These are phyloP conservation scores for Tremellales sp. DNA, from an alignment of 1,284 basidiomycete genomes.

Conservation along the genomic window DNA sequence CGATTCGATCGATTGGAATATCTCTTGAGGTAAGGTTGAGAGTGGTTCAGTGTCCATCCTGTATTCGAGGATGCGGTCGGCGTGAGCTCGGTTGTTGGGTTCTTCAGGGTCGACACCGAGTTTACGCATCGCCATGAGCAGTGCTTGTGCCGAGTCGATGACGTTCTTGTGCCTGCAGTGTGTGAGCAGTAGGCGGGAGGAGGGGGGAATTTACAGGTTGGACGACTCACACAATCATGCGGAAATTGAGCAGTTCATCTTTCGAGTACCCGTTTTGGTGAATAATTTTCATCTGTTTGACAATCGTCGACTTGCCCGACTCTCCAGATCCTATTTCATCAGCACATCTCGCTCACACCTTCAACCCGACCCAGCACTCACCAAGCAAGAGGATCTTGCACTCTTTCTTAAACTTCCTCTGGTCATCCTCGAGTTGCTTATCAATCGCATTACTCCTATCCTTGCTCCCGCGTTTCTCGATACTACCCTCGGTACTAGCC, in stretches of 20 bases:
- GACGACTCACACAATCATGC: constrained; percentile 60
- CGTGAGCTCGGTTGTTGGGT: constrained; percentile 64
- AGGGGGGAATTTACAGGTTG: background rate
- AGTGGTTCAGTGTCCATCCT: constrained; percentile 49
- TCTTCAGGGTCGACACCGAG: constrained; percentile 77
- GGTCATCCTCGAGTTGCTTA: constrained; percentile 56
- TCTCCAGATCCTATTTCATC: constrained; percentile 62
- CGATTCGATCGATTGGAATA: constrained; percentile 72
- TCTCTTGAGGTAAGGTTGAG: constrained; percentile 49
- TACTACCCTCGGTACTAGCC: constrained; percentile 19
- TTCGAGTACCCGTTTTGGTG: constrained; percentile 87
- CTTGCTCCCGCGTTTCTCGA: constrained; percentile 50
- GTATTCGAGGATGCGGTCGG: constrained; percentile 52
- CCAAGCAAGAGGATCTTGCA: constrained; percentile 92
- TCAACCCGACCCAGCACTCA: constrained; percentile 46
- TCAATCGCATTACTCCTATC: constrained; percentile 60
- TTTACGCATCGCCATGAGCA: constrained; percentile 85
- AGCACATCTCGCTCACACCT: background rate
- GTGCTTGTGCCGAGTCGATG: constrained; percentile 81
- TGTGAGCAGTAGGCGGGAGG: background rate
- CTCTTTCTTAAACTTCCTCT: constrained; percentile 70
- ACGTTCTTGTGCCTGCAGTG: constrained; percentile 56
- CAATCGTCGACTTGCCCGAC: constrained; percentile 93
- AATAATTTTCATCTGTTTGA: constrained; percentile 99
- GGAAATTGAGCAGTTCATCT: constrained; percentile 74